Evolutionary conservation across 2,329 filamentous ascomycete species (phyloP), one percentile per base, ranked within the genome.

Genomic region (Cordyceps pruinosa): DNA sequence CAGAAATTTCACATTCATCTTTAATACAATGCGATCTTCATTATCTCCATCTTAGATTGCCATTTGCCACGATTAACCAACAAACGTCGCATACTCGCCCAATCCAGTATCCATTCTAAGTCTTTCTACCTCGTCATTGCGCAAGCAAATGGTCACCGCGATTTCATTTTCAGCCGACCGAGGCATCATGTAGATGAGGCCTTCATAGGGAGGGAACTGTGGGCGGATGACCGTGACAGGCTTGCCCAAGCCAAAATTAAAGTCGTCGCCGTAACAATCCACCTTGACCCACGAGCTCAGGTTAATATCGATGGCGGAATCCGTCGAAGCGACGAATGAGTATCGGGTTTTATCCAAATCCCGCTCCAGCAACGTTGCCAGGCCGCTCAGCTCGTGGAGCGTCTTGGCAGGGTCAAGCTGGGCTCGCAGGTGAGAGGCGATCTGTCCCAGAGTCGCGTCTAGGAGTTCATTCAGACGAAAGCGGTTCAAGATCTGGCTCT

Each of bases 251-350:
- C 72, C 74, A 2, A 75, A 60, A 0, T 70, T 69, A 56, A 84
- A 83, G 45, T 81, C 76, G 6, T 76, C 66, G 0, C 72, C 66
- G 60, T 77, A 78, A 17, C 68, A 70, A 4, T 73, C 66, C 3
- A 78, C 64, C 52, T 78, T 77, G 0, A 73, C 72, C 81, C 80
- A 84, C 1, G 79, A 83, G 58, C 77, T 82, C 6, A 84, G 59
- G 70, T 77, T 75, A 3, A 83, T 66, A 39, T 82, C 78, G 0
- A 63, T 65, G 0, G 72, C 64, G 0, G 69, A 60, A 30, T 77
- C 69, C 2, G 76, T 54, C 4, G 61, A 65, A 0, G 70, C 71
- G 2, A 67, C 70, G 4, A 76, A 60, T 0, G 68, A 68, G n/a
- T 73, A 61, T 0, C 42, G 59, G 0, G 59, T 66, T 58, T 74